A percentile compares a stretch with the other conserved stretches of the same genome.
phyloP scores from a whole-genome alignment of 768 basidiomycete species.

The Lentinula boryana region DNA sequence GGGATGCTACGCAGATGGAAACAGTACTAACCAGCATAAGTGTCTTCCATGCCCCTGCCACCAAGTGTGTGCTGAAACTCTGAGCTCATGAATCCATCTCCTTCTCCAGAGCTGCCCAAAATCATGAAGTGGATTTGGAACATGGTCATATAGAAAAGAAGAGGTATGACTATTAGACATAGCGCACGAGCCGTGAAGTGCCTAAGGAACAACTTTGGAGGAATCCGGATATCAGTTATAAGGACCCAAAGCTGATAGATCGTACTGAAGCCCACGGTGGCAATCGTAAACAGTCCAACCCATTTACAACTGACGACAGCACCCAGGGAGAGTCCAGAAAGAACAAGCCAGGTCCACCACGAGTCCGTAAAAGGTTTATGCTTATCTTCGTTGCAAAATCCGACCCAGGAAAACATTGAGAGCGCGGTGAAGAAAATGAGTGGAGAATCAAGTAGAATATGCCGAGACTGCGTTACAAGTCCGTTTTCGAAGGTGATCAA shows the following conservation, averaged over 20 bases:
- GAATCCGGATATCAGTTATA: slow-evolving; percentile 78
- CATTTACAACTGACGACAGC: slow-evolving; percentile 95
- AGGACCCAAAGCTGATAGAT: slow-evolving; percentile 83
- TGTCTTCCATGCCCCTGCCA: slow-evolving; percentile 89
- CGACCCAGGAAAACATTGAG: slow-evolving; percentile 78
- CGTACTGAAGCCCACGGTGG: slow-evolving; percentile 84
- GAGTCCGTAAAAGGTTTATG: slow-evolving; percentile 71
- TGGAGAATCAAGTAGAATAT: slow-evolving; percentile 97
- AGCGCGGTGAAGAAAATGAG: slow-evolving; percentile 97
- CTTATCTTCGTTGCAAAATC: slow-evolving; percentile 90
- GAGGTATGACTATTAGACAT: slow-evolving; percentile 82
- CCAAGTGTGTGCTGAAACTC: slow-evolving; percentile 96
- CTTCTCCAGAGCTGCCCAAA: slow-evolving; percentile 86
- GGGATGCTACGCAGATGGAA: not conserved
- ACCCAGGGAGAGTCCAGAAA: slow-evolving; percentile 86
- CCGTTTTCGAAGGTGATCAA: slow-evolving; percentile 98
- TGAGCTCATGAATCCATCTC: slow-evolving; percentile 98
- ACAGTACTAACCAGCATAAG: slow-evolving; percentile 50
- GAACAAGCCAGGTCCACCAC: slow-evolving; percentile 92
- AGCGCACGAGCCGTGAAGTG: slow-evolving; percentile 89
- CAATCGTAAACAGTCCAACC: slow-evolving; percentile 98
- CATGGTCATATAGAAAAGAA: slow-evolving; percentile 93
- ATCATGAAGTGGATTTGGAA: slow-evolving; percentile 94
- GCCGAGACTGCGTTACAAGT: slow-evolving; percentile 89
- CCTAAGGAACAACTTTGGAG: slow-evolving; percentile 66